Percentiles rank a stretch among this genome's conserved stretches.
Evolutionary conservation across 768 basidiomycete species (phyloP).

Genomic region (Kwoniella shandongensis): DNA sequence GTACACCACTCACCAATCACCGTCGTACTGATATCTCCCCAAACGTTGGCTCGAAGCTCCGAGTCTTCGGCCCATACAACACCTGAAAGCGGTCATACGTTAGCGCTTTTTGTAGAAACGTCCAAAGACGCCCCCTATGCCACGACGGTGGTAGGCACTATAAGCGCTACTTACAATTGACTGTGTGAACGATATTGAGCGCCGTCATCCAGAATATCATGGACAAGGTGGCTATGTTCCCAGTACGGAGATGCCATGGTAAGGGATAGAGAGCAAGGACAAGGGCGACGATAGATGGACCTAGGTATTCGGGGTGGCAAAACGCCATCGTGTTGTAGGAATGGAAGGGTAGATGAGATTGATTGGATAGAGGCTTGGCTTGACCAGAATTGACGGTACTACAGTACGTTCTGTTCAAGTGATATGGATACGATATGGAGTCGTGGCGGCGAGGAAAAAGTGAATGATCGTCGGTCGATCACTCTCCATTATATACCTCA

Average conservation of each 20-base stretch:
- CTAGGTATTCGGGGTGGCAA: constrained; percentile 30
- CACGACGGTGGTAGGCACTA: not conserved
- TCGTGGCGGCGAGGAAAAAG: too few relatives aligned
- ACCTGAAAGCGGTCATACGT: constrained; percentile 21
- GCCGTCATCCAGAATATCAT: constrained; percentile 52
- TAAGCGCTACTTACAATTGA: constrained; percentile 47
- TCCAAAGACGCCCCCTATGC: not conserved
- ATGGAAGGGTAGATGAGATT: not conserved
- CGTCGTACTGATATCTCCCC: constrained; percentile 42
- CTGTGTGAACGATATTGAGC: constrained; percentile 39
- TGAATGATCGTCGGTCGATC: too few relatives aligned
- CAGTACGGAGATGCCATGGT: constrained; percentile 51
- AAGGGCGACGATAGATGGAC: constrained; percentile 38
- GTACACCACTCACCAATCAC: constrained; percentile 26
- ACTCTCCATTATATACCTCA: too few relatives aligned
- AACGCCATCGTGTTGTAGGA: constrained; percentile 35
- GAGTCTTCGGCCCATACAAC: constrained; percentile 39
- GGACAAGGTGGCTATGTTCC: constrained; percentile 45
- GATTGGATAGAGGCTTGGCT: not conserved
- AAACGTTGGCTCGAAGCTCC: constrained; percentile 36
- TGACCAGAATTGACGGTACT: too few relatives aligned
- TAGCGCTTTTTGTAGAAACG: not conserved
- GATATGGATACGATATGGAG: too few relatives aligned
- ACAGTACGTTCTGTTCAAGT: too few relatives aligned
- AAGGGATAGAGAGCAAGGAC: constrained; percentile 41